phyloP scores from a whole-genome alignment of 2,329 filamentous ascomycete species.

The Fusarium haematococcum region DNA sequence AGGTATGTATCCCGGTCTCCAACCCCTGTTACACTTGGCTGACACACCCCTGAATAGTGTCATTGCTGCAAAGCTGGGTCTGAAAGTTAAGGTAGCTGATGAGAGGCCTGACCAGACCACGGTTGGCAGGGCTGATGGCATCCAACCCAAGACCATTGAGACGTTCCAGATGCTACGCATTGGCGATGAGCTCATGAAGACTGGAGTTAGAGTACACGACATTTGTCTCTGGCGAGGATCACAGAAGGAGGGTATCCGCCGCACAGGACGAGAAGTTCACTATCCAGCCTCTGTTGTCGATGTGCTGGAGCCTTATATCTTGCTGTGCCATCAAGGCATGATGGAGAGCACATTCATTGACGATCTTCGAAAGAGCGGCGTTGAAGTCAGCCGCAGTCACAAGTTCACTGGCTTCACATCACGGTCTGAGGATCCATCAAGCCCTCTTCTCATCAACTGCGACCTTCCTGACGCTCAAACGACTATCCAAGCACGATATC shows the following conservation, averaged over 20 bases:
- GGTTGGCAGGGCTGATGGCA: conserved; percentile 75
- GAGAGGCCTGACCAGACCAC: conserved; percentile 74
- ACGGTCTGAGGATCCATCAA: conserved; percentile 46
- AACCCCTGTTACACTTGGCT: neutral
- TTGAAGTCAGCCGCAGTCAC: conserved; percentile 71
- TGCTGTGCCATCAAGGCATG: conserved; percentile 78
- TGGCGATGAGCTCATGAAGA: conserved; percentile 72
- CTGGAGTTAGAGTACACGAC: conserved; percentile 77
- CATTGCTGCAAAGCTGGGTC: conserved; percentile 56
- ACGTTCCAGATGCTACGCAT: conserved; percentile 78
- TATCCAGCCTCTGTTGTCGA: conserved; percentile 69
- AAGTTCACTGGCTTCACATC: conserved; percentile 67
- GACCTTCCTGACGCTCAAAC: conserved; percentile 62
- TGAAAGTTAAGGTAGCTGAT: conserved; percentile 73
- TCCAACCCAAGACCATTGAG: conserved; percentile 83
- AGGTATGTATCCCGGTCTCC: conserved; percentile 32
- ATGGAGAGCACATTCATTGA: conserved; percentile 76
- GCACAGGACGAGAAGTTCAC: conserved; percentile 73
- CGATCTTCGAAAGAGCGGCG: conserved; percentile 72
- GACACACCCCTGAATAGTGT: conserved; percentile 5
- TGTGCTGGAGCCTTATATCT: conserved; percentile 65
- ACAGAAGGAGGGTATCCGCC: conserved; percentile 61
- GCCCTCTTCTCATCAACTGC: conserved; percentile 57
- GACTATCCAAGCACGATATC: conserved; percentile 67
- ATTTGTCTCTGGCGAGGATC: conserved; percentile 77